Conservation (phyloP, 441 rosid species). For the Mallotus repandus region DNA sequence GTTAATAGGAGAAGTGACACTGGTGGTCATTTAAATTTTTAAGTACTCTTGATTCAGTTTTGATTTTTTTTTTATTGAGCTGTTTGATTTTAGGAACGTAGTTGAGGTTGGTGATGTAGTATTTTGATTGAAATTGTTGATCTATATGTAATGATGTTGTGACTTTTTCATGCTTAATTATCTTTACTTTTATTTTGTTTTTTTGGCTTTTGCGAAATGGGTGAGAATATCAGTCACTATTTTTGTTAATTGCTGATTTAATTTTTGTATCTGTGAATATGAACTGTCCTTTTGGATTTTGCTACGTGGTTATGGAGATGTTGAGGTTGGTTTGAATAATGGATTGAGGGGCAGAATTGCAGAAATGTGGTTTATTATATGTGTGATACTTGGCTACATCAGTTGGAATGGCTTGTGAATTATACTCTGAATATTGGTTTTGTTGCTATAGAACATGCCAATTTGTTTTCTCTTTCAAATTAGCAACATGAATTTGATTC, state of each 20-base stretch:
- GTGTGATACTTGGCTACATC: background rate
- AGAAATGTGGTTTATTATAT: background rate
- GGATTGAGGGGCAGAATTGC: background rate
- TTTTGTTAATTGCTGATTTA: background rate
- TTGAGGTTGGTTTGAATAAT: background rate
- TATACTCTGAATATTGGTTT: background rate
- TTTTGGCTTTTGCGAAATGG: background rate
- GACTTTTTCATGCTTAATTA: background rate
- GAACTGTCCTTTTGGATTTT: background rate
- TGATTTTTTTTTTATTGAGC: conserved; percentile 2
- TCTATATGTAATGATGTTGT: background rate
- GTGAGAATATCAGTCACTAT: background rate
- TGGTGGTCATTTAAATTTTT: too few relatives aligned
- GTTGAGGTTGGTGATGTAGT: background rate
- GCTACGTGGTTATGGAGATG: background rate
- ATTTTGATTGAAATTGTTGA: background rate
- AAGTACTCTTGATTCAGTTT: background rate
- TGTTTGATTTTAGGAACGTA: conserved; percentile 1
- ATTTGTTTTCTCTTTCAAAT: background rate
- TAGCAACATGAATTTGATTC: conserved; percentile 1
- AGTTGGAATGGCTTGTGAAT: background rate
- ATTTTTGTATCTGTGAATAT: background rate
- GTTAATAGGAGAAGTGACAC: too few relatives aligned
- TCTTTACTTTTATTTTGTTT: too few relatives aligned
- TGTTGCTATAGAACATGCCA: too few relatives aligned